Evolutionary conservation across 2,329 filamentous ascomycete species (phyloP), one percentile per base, ranked within the genome.

Genomic region (Cytospora mali): DNA sequence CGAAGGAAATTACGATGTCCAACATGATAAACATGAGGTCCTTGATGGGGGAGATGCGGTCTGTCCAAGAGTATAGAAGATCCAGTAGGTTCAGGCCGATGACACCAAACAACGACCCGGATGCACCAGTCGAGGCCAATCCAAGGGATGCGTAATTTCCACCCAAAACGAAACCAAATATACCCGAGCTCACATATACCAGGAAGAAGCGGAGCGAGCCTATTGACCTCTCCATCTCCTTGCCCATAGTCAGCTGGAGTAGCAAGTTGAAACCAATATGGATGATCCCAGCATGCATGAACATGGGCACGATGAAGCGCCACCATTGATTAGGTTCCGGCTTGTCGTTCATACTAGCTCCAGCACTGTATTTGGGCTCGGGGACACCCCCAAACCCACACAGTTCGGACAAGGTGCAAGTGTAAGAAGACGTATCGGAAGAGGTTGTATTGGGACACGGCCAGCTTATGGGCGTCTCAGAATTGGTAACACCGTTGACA

Each of bases 231-330:
- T 99, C 95, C 86, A 99, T 96, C 70, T 99, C 95, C 48, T 90
- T 88, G 31, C 90, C 95, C 61, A 98, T 85, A 0, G 92, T 96
- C 71, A 97, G 77, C 75, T 99, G 95, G 25, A 97, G 83, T 9
- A 98, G 83, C 77, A 99, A 83, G 76, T 99, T 99, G 83, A 98
- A 97, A 18, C 87, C 91, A 63, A 99, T 97, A 73, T 99, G 95
- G 66, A 99, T 89, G 61, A 99, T 78, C 16, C 95, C 95, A 1
- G 92, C 93, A 71, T 99, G 95, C 70, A 99, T 80, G 78, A 99
- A 99, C 66, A 99, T 97, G 46, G 95, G 94, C 1, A 89, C 80
- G 72, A 99, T 97, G 79, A 99, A 98, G 65, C 95, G 90, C 77
- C 86, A 99, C 95, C 95, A 99, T 75, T 99, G 95, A 73, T 98